Conservation (phyloP, 495 filamentous ascomycete genomes). For the Pyrenopolyporus hunteri region DNA sequence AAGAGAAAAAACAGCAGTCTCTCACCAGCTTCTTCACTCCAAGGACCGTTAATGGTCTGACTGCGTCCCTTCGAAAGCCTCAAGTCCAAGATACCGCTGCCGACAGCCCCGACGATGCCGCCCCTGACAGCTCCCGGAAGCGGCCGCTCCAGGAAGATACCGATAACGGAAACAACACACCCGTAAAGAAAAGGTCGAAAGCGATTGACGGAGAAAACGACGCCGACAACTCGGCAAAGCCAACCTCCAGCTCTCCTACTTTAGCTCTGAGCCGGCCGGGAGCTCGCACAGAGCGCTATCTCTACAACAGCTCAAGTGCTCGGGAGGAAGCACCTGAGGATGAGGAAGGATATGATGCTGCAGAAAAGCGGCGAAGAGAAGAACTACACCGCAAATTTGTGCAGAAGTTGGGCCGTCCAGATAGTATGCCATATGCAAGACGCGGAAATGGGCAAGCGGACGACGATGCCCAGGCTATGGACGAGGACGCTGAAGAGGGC, state of each 20-base stretch:
- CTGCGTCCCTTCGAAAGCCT: constrained; percentile 17
- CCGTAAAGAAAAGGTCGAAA: constrained; percentile 54
- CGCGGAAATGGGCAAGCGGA: constrained; percentile 58
- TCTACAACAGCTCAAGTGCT: constrained; percentile 48
- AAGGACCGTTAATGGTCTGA: constrained; percentile 54
- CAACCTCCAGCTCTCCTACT: constrained; percentile 10
- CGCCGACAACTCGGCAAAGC: constrained; percentile 30
- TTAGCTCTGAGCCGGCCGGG: constrained; percentile 24
- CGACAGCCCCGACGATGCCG: constrained; percentile 4
- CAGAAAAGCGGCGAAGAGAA: constrained; percentile 60
- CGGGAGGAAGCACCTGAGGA: constrained; percentile 40
- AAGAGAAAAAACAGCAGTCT: constrained; percentile 73
- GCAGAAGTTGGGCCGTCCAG: constrained; percentile 82
- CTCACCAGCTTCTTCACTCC: constrained; percentile 87
- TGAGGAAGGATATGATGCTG: constrained; percentile 57
- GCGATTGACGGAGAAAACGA: constrained; percentile 33
- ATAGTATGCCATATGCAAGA: constrained; percentile 74
- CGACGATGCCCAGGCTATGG: constrained; percentile 56
- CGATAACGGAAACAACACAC: constrained; percentile 44
- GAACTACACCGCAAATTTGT: constrained; percentile 86
- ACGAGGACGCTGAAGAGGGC: constrained; percentile 56
- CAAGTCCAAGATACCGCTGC: constrained; percentile 12
- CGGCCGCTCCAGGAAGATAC: constrained; percentile 53
- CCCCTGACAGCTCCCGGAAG: constrained; percentile 44
- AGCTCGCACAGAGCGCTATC: constrained; percentile 53